These are phyloP conservation scores for Magnaporthales sp. DNA, from an alignment of 2,329 filamentous ascomycete species.

Conservation along the genomic window DNA sequence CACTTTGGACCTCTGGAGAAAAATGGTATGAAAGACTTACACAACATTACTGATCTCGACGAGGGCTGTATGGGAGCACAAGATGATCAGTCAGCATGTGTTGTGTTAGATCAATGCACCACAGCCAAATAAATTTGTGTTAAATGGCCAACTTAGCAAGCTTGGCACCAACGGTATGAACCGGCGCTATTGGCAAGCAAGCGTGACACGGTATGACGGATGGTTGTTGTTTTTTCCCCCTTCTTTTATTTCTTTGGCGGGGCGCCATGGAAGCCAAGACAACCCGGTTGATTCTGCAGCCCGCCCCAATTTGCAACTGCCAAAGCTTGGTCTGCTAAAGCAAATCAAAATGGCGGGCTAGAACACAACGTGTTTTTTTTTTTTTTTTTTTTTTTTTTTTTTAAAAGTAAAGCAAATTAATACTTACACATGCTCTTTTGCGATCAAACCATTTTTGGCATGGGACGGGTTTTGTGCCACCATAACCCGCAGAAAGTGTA, in stretches of 20 bases:
- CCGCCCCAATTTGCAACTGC: background rate
- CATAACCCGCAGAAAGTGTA: background rate
- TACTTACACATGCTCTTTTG: background rate
- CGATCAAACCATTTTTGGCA: constrained; percentile 1
- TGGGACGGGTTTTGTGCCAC: background rate
- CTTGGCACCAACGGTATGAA: background rate
- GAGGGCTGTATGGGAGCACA: background rate
- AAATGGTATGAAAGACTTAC: constrained; percentile 12
- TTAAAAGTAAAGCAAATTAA: background rate
- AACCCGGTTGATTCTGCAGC: background rate
- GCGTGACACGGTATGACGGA: background rate
- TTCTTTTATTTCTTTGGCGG: background rate
- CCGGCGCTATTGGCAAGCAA: background rate
- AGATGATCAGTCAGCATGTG: background rate
- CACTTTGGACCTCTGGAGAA: background rate
- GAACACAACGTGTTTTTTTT: no score
- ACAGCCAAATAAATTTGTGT: background rate
- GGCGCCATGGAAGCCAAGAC: background rate
- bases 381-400: no score
- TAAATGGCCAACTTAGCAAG: background rate
- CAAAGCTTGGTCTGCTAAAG: background rate
- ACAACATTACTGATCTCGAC: constrained; percentile 9
- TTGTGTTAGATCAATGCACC: background rate
- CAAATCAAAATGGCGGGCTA: background rate
- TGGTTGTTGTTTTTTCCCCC: background rate